Base-by-base conservation (phyloP, 2,329 filamentous ascomycete genomes). In the Botrytis paeoniae region DNA sequence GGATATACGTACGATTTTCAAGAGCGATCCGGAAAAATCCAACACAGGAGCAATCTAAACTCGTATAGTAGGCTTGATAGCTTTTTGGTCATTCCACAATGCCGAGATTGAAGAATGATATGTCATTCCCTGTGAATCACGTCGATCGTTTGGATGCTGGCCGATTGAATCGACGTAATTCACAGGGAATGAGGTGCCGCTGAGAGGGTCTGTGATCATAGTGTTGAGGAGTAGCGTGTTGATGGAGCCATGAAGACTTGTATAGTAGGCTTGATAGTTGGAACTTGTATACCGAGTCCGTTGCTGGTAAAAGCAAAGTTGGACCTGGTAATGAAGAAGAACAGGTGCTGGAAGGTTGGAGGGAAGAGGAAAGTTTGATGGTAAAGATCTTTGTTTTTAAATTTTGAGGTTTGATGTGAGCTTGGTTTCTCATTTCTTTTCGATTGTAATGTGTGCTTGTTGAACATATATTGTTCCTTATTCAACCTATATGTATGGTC, bases 1-100 rank as follows among this genome's bases (percentile, higher is more conserved):
- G 6, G n/a, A 29, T 29, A 4, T 8, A 57, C n/a, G 3, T 57
- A 57, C n/a, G 51, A 29, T 29, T 57, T 8, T 9, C 51, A 29
- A 29, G n/a, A 29, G 51, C 2, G 14, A 3, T 12, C 6, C n/a
- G 3, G n/a, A 9, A 8, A 7, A 8, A 3, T 18, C 0, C 51
- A 29, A 6, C 14, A 29, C 14, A 29, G 3, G 48, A 51, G 6
- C 6, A 29, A 57, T 29, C 1, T 1, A 29, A 57, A 57, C 0
- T 45, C 8, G 29, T 64, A 64, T 64, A 64, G 32, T 48, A 48
- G 29, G 22, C 29, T 48, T 20, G 29, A 64, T 35, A 64, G 12
- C 9, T 35, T 10, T 29, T 16, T 16, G 3, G 7, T 9, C 6
- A 18, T 29, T 18, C 0, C n/a, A 8, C 14, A 54, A 29, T 29